phyloP scores from a whole-genome alignment of 1,284 basidiomycete genomes.

The Wallemia mellicola region DNA sequence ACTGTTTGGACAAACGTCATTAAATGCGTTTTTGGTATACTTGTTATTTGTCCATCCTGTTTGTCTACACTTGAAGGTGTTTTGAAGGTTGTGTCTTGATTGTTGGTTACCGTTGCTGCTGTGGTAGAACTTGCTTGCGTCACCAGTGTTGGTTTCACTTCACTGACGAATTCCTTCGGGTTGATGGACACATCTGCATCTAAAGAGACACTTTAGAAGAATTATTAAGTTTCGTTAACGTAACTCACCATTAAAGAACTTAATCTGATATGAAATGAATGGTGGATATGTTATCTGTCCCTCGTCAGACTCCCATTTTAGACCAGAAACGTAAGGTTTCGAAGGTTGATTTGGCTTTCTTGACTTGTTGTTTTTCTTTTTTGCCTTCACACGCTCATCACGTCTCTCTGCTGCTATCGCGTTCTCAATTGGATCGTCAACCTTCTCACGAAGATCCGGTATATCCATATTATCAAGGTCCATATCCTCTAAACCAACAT shows the following conservation, averaged over 20 bases:
- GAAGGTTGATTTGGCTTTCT: not conserved
- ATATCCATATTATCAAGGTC: not conserved
- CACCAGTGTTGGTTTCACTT: not conserved
- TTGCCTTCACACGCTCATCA: not conserved
- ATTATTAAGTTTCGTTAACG: too few relatives aligned
- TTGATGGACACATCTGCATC: not conserved
- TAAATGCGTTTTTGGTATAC: slow-evolving; percentile 11
- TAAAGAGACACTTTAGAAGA: too few relatives aligned
- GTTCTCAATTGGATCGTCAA: not conserved
- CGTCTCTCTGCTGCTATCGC: not conserved
- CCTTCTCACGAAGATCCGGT: not conserved
- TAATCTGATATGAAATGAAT: not conserved
- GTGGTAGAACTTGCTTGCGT: not conserved
- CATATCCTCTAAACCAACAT: not conserved
- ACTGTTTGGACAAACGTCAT: slow-evolving; percentile 24
- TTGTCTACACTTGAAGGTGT: not conserved
- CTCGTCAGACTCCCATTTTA: not conserved
- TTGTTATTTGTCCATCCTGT: not conserved
- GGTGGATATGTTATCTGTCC: not conserved
- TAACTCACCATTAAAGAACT: not conserved
- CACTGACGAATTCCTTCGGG: not conserved
- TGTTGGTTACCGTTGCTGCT: not conserved
- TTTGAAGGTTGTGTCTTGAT: not conserved
- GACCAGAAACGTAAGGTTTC: not conserved
- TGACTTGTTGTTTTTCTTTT: not conserved